A percentile compares a stretch with the other conserved stretches of the same genome.
phyloP scores from a whole-genome alignment of 371 early-diverging fungal genomes.

The Syncephalastrum racemosum region DNA sequence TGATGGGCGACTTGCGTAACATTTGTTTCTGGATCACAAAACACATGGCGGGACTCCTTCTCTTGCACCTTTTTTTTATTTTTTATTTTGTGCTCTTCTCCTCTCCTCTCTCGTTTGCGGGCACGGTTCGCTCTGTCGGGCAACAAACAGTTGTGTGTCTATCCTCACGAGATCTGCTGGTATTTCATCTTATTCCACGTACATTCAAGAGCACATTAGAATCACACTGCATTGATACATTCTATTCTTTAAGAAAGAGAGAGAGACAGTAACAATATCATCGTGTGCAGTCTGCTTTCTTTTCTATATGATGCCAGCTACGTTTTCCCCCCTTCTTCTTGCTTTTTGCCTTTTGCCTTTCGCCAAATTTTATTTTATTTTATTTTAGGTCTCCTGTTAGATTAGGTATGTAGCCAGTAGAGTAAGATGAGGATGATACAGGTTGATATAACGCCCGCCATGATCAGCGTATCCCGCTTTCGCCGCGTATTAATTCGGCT shows the following conservation, averaged over 20 bases:
- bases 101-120: constrained; percentile 3
- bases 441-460: constrained; percentile 63
- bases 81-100: constrained; percentile 2
- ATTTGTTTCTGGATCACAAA: constrained; percentile 5
- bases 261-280: no score
- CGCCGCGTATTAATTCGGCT: constrained; percentile 62
- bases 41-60: no score
- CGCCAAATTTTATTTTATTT: not conserved
- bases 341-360: constrained; percentile 4
- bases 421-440: constrained; percentile 59
- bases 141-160: constrained; percentile 3
- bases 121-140: not conserved
- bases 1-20: constrained; percentile 15
- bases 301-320: not conserved
- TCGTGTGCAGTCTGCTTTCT: no score
- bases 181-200: no score
- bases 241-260: no score
- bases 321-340: not conserved
- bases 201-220: no score
- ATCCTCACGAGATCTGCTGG: no score
- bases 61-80: not conserved
- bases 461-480: constrained; percentile 61
- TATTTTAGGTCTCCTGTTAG: constrained; percentile 4
- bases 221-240: no score
- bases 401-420: constrained; percentile 45